Base-by-base conservation (phyloP, 1,139 yeast genomes). In the Candida glucosophila region DNA sequence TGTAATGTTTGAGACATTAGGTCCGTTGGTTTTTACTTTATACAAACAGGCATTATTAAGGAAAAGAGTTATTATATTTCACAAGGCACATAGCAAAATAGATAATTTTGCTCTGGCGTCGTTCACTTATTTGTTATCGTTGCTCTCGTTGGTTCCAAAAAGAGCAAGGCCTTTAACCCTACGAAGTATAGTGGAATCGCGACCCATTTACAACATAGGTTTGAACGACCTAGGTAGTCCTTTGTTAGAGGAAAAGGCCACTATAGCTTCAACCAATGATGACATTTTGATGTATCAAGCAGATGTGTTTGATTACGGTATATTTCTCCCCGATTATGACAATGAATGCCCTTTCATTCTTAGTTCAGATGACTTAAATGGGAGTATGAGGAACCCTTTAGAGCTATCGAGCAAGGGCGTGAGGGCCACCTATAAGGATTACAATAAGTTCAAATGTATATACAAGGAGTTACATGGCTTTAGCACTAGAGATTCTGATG, bases 11-110 rank as follows among this genome's bases (percentile, higher is more conserved):
- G 59, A 66, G 20, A 46, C 52, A 5, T 55, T 80, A 30, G 95
- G 95, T 0, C 93, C 95, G 0, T 52, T 80, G 24, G 58, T 80
- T 2, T 82, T 80, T 42, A 70, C 70, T 14, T 48, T 81, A 5
- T 83, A 82, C 77, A 81, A 79, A 46, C 64, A 76, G 19, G 69
- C 78, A 5, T 49, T 86, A 18, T 46, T 80, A 16, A 58, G 92
- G 12, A 69, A 76, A 34, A 61, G 76, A 20, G 61, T 85, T 6
- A 35, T 85, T 7, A 49, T 85, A 4, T 65, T 79, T 36, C 70
- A 71, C 38, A 55, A 69, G 35, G 48, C 25, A 19, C 44, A 22
- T 49, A 55, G 20, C 43, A 65, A 25, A n/a, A 36, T 41, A 19
- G 41, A 48, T 29, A 43, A 37, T 28, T 36, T 32, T 19, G 30